Evolutionary conservation across 352 stramenopile species (phyloP), one percentile per base, ranked within the genome.

Genomic region (Pythium dissimile): DNA sequence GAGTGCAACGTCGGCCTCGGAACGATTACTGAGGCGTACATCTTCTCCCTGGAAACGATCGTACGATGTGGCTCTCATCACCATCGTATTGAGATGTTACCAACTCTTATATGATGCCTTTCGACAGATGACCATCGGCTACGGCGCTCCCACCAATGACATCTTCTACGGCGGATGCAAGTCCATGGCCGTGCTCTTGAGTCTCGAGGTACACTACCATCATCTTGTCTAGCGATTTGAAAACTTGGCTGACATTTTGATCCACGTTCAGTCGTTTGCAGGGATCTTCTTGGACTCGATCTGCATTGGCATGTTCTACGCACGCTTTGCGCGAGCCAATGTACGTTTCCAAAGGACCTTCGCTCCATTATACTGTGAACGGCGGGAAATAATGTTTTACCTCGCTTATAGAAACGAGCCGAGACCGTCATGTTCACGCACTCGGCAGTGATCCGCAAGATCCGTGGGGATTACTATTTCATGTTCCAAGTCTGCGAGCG

Each of bases 401-500:
- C 21, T 44, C 5, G 7, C 37, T 44, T 18, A 7, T 54, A 94
- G 84, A 81, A 88, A 84, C 83, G 85, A 32, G 85, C 85, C 1
- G 82, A 88, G 48, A 92, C 85, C 4, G 86, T 97, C 66, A 88
- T 95, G 65, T 95, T 97, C 46, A 85, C 80, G 5, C 84, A 92
- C 27, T 77, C 69, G 13, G 87, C 81, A 2, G 80, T 97, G 24
- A 94, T 97, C 67, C 88, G 88, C 30, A 84, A 89, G 63, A 95
- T 97, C 53, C 85, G 88, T 12, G 88, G 88, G 5, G 74, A 93
- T 38, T 95, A 85, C 59, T 96, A 95, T 75, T 86, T 97, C 44
- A 97, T 97, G 87, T 88, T 96, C 55, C 88, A 97, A 48, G 80
- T 91, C 1, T 97, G 88, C 47, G 88, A 97, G 58, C 73, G 86